Percentiles rank a stretch among this genome's conserved stretches.
phyloP scores from a whole-genome alignment of 2,329 filamentous ascomycete species.

The Pseudogymnoascus sp. region DNA sequence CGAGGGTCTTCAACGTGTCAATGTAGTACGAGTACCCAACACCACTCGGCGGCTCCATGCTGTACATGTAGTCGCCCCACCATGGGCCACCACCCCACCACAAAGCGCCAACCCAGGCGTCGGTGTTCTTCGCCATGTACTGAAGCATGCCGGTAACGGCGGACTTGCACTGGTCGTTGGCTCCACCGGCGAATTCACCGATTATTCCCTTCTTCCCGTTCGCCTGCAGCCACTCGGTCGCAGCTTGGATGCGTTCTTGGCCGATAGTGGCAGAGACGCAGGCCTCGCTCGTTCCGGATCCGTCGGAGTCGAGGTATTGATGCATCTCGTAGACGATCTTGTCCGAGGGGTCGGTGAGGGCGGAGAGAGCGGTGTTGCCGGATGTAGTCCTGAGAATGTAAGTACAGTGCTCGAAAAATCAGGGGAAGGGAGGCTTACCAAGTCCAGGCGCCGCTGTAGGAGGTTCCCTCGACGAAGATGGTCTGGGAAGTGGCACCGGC shows the following conservation, averaged over 20 bases:
- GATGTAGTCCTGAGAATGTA: constrained; percentile 17
- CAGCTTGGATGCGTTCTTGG: constrained; percentile 36
- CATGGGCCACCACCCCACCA: constrained; percentile 44
- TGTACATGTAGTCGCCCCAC: constrained; percentile 39
- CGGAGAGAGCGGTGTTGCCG: constrained; percentile 37
- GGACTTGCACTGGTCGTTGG: constrained; percentile 37
- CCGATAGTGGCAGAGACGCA: constrained; percentile 44
- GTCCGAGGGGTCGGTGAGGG: constrained; percentile 39
- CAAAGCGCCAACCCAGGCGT: constrained; percentile 40
- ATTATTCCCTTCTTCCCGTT: constrained; percentile 42
- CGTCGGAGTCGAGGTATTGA: constrained; percentile 47
- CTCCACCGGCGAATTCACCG: constrained; percentile 43
- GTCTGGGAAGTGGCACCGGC: constrained; percentile 36
- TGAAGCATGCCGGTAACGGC: constrained; percentile 39
- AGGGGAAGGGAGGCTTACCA: constrained; percentile 24
- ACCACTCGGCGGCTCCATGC: constrained; percentile 40
- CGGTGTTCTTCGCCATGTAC: constrained; percentile 37
- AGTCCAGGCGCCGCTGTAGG: constrained; percentile 35
- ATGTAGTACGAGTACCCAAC: constrained; percentile 28
- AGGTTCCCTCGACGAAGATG: constrained; percentile 47
- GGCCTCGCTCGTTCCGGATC: constrained; percentile 37
- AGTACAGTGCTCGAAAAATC: neutral
- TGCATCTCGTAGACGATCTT: constrained; percentile 51
- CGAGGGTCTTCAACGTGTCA: neutral
- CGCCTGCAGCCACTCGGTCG: constrained; percentile 42